phyloP scores from a whole-genome alignment of 2,329 filamentous ascomycete species.

The Zymoseptoria tritici region DNA sequence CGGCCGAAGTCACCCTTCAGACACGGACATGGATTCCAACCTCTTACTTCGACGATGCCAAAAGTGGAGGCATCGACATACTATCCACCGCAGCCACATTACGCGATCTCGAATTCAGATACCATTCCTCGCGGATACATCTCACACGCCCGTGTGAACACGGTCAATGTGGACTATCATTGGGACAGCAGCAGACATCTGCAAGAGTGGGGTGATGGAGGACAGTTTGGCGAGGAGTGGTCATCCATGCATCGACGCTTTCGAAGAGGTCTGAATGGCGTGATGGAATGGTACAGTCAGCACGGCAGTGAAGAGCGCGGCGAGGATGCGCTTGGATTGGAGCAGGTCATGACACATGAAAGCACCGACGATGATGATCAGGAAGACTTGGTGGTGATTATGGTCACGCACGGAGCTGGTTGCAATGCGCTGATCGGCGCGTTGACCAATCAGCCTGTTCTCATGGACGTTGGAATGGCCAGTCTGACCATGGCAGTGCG shows the following conservation, averaged over 20 bases:
- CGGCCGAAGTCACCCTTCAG: conserved; percentile 22
- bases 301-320: conserved; percentile 31
- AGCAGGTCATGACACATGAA: conserved; percentile 29
- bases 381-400: conserved; percentile 69
- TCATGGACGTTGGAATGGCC: conserved; percentile 83
- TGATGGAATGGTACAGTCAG: conserved; percentile 74
- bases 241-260: conserved; percentile 90
- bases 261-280: conserved; percentile 64
- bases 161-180: conserved; percentile 79
- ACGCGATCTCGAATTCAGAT: conserved; percentile 71
- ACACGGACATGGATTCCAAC: conserved; percentile 19
- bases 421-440: conserved; percentile 93
- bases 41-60: conserved; percentile 21
- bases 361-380: conserved; percentile 46
- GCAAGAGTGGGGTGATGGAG: conserved; percentile 79
- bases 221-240: conserved; percentile 89
- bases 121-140: conserved; percentile 84
- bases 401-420: conserved; percentile 91
- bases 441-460: conserved; percentile 80
- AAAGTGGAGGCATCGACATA: conserved; percentile 45
- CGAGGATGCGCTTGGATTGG: conserved; percentile 29
- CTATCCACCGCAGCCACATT: conserved; percentile 68
- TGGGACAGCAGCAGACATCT: conserved; percentile 86
- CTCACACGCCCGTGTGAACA: conserved; percentile 80
- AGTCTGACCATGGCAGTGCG: conserved; percentile 82